phyloP scores from a whole-genome alignment of 2,329 filamentous ascomycete species.

The Neofusicoccum laricinum region DNA sequence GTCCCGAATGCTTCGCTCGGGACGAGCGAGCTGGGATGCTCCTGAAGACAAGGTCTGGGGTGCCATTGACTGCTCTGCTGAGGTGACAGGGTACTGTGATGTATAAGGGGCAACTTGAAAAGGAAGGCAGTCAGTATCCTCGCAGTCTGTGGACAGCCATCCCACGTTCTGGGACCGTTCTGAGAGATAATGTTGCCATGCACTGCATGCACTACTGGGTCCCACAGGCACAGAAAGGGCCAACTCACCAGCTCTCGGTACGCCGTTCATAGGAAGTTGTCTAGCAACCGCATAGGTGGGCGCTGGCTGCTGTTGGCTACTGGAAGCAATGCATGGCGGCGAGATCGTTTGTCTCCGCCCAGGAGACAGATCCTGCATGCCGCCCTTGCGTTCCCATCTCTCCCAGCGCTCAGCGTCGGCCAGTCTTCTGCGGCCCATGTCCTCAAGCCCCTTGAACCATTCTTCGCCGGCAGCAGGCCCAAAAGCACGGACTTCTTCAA shows the following conservation, averaged over 20 bases:
- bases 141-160: conserved; percentile 1
- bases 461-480: conserved; percentile 69
- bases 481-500: conserved; percentile 62
- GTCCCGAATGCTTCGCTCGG: conserved; percentile 59
- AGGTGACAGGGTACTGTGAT: conserved; percentile 32
- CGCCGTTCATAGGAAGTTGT: conserved; percentile 16
- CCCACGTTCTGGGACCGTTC: neutral
- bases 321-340: neutral
- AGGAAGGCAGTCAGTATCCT: conserved; percentile 11
- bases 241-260: conserved; percentile 13
- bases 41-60: conserved; percentile 27
- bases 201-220: neutral
- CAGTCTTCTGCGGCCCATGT: conserved; percentile 59
- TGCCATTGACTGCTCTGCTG: conserved; percentile 32
- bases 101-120: conserved; percentile 23
- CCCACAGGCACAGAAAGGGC: neutral
- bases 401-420: conserved; percentile 69
- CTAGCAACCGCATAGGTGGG: neutral
- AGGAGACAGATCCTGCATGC: neutral
- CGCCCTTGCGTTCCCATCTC: conserved; percentile 60
- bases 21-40: conserved; percentile 27
- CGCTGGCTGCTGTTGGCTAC: neutral
- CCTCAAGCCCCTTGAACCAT: conserved; percentile 73
- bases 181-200: neutral
- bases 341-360: neutral